phyloP scores from a whole-genome alignment of 169 alveolate genomes.

The Eimeria necatrix region DNA sequence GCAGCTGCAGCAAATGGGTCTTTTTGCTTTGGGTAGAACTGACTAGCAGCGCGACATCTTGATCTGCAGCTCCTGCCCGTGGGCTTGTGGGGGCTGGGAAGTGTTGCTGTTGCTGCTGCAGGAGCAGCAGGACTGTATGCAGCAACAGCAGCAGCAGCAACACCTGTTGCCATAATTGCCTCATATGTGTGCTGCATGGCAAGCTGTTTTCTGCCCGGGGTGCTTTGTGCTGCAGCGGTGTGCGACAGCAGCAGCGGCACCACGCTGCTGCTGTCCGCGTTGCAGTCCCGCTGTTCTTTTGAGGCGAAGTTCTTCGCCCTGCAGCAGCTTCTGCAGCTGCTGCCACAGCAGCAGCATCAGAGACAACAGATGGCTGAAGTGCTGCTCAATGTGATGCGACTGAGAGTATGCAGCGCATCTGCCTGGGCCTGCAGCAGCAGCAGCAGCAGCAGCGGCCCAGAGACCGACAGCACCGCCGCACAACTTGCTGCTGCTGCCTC shows the following conservation, averaged over 20 bases:
- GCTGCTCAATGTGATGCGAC: slow-evolving; percentile 20
- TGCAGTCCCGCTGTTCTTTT: slow-evolving; percentile 58
- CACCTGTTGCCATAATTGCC: slow-evolving; percentile 22
- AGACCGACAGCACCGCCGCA: slow-evolving; percentile 27
- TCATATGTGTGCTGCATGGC: not conserved
- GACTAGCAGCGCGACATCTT: no score
- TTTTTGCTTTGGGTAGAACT: not conserved
- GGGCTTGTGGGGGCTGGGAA: not conserved
- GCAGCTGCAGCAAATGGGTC: not conserved
- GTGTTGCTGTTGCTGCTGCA: slow-evolving; percentile 51
- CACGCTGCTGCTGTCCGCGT: slow-evolving; percentile 53
- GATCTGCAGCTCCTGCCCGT: not conserved
- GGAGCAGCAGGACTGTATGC: slow-evolving; percentile 35
- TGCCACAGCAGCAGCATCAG: slow-evolving; percentile 1
- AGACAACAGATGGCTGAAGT: slow-evolving; percentile 23
- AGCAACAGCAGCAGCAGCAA: slow-evolving; percentile 51
- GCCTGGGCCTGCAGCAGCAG: slow-evolving; percentile 60
- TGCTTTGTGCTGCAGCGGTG: slow-evolving; percentile 33
- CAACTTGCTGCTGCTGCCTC: slow-evolving; percentile 14
- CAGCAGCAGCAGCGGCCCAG: slow-evolving; percentile 44
- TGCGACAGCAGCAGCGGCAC: slow-evolving; percentile 69
- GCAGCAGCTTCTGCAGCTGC: slow-evolving; percentile 29
- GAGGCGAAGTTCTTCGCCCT: slow-evolving; percentile 67
- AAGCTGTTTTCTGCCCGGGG: not conserved
- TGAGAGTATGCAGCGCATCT: not conserved